Evolutionary conservation across 148 eudicot genomes (phyloP), one percentile per base, ranked within the genome.

Genomic region (Diospyros kaki): DNA sequence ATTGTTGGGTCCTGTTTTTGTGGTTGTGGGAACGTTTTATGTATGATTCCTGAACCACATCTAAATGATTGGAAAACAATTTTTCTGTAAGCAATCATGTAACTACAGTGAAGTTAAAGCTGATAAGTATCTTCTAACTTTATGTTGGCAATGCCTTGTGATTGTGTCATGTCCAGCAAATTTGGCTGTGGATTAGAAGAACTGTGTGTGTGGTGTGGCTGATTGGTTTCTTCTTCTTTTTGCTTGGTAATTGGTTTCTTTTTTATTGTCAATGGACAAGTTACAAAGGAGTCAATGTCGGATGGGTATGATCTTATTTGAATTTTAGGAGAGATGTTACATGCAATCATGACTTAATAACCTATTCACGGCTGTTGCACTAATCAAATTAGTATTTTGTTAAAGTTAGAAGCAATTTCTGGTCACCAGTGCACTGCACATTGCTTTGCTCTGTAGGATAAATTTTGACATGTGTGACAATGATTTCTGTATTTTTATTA

Each of bases 71-170:
- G 51, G 45, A 63, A 41, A 41, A 41, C 9, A 1, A 63, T 45
- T 9, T 12, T 63, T 9, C 2, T 63, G 3, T 9, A 39, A 63
- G 15, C 43, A 63, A 63, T 41, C 45, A 12, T 62, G 66, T 44
- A 15, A 66, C 9, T 67, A 48, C 17, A 67, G 55, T 46, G 55
- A 50, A 56, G 45, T 48, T 28, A 28, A 28, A 28, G 28, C 28
- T 28, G 28, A 28, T 28, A 28, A 28, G 0, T 0, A 28, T 28
- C 0, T 28, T 28, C 56, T 41, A 67, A 28, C 71, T 67, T 67
- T 66, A 48, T 38, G 70, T 46, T 67, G 70, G 54, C 54, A 67
- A 2, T 68, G 41, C 14, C 59, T 69, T 53, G 71, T 50, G 71
- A 51, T 28, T 17, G 71, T 50, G 58, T 10, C 8, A 48, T 68